These are phyloP conservation scores for Xylaria palmicola DNA, from an alignment of 495 filamentous ascomycete species.

Conservation along the genomic window DNA sequence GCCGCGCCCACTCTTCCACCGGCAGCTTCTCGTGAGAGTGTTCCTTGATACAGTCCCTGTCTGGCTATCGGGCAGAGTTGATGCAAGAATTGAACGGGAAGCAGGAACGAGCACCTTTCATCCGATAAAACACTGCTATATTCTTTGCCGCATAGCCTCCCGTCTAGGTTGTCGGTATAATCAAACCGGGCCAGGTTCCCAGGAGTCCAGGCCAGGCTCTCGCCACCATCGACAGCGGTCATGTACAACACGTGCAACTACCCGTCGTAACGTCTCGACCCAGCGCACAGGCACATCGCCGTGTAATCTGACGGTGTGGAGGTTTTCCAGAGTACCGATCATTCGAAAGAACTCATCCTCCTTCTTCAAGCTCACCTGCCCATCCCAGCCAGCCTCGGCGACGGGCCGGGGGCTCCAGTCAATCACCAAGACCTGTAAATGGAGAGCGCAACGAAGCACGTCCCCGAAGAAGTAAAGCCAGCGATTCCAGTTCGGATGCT, in stretches of 20 bases:
- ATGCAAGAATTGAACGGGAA: too few relatives aligned
- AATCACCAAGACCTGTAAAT: slow-evolving; percentile 19
- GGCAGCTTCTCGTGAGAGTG: too few relatives aligned
- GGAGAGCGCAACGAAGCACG: slow-evolving; percentile 6
- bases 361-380: slow-evolving; percentile 22
- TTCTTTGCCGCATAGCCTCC: too few relatives aligned
- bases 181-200: neutral
- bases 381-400: slow-evolving; percentile 15
- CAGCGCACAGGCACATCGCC: slow-evolving; percentile 21
- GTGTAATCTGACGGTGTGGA: slow-evolving; percentile 19
- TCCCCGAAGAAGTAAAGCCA: slow-evolving; percentile 26
- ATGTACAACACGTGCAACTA: slow-evolving; percentile 13
- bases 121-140: too few relatives aligned
- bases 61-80: too few relatives aligned
- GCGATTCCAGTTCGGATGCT: slow-evolving; percentile 32
- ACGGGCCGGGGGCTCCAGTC: slow-evolving; percentile 29
- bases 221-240: slow-evolving; percentile 23
- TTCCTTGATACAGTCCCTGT: too few relatives aligned
- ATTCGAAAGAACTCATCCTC: slow-evolving; percentile 24
- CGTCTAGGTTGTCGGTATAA: too few relatives aligned
- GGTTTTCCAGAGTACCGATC: slow-evolving; percentile 15
- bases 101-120: too few relatives aligned
- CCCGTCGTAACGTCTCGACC: slow-evolving; percentile 16
- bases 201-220: slow-evolving; percentile 23
- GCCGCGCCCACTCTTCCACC: too few relatives aligned